A percentile compares a stretch with the other conserved stretches of the same genome.
These are phyloP conservation scores for Sophora flavescens DNA, from an alignment of 306 rosid species.

Conservation along the genomic window DNA sequence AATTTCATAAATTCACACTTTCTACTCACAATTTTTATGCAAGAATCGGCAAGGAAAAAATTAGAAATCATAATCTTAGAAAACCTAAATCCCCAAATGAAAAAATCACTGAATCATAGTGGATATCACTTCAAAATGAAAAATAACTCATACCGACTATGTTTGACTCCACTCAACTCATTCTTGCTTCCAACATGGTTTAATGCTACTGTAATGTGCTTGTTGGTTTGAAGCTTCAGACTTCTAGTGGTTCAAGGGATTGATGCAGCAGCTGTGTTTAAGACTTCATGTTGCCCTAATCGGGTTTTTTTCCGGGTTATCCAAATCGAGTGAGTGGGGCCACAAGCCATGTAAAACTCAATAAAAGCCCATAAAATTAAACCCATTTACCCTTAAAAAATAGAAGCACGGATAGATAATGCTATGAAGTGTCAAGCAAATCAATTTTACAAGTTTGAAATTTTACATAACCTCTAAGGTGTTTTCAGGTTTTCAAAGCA, in stretches of 20 bases:
- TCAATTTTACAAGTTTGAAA: neutral
- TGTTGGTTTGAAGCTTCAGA: neutral
- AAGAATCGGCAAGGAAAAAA: neutral
- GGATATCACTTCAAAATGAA: neutral
- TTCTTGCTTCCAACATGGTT: neutral
- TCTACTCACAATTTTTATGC: neutral
- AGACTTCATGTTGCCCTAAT: neutral
- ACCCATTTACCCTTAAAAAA: neutral
- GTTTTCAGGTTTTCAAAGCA: neutral
- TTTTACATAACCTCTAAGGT: neutral
- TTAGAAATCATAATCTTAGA: neutral
- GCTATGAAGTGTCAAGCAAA: neutral
- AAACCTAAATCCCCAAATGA: neutral
- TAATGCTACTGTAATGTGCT: neutral
- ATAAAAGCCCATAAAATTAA: neutral
- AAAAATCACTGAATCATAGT: neutral
- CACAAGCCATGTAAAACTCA: conserved; percentile 1
- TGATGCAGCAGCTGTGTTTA: neutral
- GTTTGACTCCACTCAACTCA: neutral
- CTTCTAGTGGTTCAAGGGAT: neutral
- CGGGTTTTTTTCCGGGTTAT: neutral
- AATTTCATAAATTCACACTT: neutral
- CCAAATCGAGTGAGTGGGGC: neutral
- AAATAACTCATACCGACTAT: neutral
- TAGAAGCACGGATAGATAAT: neutral